Conservation (phyloP, 345 rosid genomes). For the Gossypium arboreum region DNA sequence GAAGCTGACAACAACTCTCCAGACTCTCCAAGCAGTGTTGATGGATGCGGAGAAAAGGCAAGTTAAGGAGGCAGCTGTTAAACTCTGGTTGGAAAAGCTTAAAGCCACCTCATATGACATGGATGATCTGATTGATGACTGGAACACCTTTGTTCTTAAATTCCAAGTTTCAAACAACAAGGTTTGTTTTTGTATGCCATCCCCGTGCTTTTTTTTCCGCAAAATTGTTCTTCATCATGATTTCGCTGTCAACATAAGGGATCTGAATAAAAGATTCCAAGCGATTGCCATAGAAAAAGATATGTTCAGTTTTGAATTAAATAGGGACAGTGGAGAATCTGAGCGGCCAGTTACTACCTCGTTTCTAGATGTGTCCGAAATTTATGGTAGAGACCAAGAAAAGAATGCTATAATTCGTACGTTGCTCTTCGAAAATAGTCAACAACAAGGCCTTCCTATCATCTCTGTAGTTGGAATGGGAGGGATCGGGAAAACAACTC, state of each 20-base stretch:
- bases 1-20: constrained; percentile 1
- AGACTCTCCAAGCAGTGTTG: constrained; percentile 13
- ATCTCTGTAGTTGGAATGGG: background rate
- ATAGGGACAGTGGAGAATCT: background rate
- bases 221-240: background rate
- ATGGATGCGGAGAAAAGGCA: constrained; percentile 24
- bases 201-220: background rate
- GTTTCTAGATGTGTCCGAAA: background rate
- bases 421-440: background rate
- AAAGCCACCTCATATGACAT: constrained; percentile 16
- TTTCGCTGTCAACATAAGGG: background rate
- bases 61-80: constrained; percentile 5
- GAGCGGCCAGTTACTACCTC: background rate
- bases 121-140: constrained; percentile 19
- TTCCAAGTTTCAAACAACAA: background rate
- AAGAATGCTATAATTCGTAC: background rate
- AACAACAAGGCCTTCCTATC: background rate
- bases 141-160: background rate
- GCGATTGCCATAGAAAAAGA: background rate
- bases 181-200: background rate
- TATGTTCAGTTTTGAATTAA: background rate
- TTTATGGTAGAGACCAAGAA: background rate
- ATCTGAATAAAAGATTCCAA: background rate
- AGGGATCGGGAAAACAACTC: constrained; percentile 1
- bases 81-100: constrained; percentile 20